Percentiles rank a stretch among this genome's conserved stretches.
Evolutionary conservation across 179 eudicot species (phyloP).

Genomic region (Actinidia arguta): DNA sequence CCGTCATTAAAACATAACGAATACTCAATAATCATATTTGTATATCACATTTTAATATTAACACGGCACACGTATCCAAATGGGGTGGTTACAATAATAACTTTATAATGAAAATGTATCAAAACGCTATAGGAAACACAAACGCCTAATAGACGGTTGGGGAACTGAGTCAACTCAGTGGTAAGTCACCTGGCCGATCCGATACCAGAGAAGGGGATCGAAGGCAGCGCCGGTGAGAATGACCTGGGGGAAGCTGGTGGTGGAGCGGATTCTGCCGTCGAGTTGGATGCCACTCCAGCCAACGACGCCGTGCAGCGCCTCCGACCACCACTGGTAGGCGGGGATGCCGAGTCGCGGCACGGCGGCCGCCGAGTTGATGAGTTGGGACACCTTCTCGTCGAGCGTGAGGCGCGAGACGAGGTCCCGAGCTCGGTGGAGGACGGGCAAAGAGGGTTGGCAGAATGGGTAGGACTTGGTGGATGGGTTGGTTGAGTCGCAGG

Average conservation of each 20-base stretch:
- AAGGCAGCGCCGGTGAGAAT: slow-evolving; percentile 87
- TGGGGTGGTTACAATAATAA: too few relatives aligned
- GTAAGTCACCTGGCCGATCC: slow-evolving; percentile 70
- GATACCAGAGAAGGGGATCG: slow-evolving; percentile 79
- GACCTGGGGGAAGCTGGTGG: slow-evolving; percentile 89
- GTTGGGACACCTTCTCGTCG: slow-evolving; percentile 76
- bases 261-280: slow-evolving; percentile 37
- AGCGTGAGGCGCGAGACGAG: slow-evolving; percentile 63
- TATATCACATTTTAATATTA: too few relatives aligned
- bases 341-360: slow-evolving; percentile 81
- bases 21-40: too few relatives aligned
- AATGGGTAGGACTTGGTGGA: slow-evolving; percentile 49
- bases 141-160: too few relatives aligned
- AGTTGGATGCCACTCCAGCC: slow-evolving; percentile 45
- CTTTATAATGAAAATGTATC: too few relatives aligned
- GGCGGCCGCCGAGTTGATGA: slow-evolving; percentile 61
- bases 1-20: too few relatives aligned
- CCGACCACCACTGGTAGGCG: slow-evolving; percentile 95
- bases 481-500: slow-evolving; percentile 60
- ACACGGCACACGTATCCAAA: too few relatives aligned
- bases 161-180: slow-evolving; percentile 11
- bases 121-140: too few relatives aligned
- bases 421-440: slow-evolving; percentile 49
- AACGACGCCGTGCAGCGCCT: slow-evolving; percentile 87
- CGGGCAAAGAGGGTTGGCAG: slow-evolving; percentile 43